Conservation (phyloP, 148 eudicot genomes). For the Cornus florida region DNA sequence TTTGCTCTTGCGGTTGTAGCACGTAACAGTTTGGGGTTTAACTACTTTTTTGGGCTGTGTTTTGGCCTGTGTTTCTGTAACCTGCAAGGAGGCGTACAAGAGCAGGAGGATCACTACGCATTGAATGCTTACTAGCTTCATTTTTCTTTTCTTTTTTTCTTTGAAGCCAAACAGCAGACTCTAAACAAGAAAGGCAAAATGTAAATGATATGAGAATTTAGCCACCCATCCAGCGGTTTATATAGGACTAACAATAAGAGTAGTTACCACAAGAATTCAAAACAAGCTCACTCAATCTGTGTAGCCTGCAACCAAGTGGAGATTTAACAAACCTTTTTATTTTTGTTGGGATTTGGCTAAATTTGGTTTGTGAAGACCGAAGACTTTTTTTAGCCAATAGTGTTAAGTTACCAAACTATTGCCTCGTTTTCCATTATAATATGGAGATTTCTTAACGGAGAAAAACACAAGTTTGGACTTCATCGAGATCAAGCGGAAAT, state of each 20-base stretch:
- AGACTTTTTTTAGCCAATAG: conserved; percentile 4
- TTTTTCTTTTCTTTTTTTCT: background rate
- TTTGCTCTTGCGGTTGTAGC: conserved; percentile 26
- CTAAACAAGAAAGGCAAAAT: background rate
- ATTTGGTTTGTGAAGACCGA: conserved; percentile 19
- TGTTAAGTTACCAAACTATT: conserved; percentile 21
- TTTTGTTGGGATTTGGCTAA: conserved; percentile 14
- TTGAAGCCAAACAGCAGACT: background rate
- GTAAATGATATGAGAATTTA: background rate
- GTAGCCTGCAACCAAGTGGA: background rate
- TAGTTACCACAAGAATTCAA: background rate
- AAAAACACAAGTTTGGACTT: background rate
- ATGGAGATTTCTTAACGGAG: too few relatives aligned
- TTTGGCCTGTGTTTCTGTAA: conserved; percentile 8
- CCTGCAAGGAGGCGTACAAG: conserved; percentile 2
- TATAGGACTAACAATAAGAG: background rate
- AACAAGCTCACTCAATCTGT: background rate
- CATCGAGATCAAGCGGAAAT: background rate
- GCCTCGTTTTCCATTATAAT: conserved; percentile 5
- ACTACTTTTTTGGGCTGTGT: background rate
- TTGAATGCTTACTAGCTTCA: conserved; percentile 13
- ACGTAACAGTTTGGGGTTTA: conserved; percentile 15
- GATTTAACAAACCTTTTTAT: background rate
- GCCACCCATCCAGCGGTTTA: background rate
- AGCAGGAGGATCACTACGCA: background rate